Conservation (phyloP, 768 basidiomycete genomes). For the Pholiota molesta region DNA sequence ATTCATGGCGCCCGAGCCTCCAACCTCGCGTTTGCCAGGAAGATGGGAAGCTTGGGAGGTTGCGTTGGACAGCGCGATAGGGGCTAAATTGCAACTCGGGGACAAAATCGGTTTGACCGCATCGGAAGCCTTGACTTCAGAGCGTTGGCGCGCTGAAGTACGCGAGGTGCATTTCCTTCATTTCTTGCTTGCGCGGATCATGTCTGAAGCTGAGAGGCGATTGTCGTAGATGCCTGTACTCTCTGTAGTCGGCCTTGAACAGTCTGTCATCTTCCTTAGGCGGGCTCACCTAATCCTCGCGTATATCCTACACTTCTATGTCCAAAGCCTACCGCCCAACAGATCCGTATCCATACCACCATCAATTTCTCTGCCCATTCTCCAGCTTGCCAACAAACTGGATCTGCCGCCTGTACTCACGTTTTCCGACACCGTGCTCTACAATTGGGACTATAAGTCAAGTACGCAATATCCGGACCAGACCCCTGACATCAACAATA, state of each 20-base stretch:
- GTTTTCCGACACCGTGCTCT: conserved; percentile 92
- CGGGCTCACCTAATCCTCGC: conserved; percentile 79
- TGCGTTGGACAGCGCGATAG: conserved; percentile 52
- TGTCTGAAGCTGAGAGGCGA: neutral
- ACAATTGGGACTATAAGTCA: conserved; percentile 68
- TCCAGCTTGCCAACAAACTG: conserved; percentile 69
- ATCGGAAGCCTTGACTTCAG: conserved; percentile 46
- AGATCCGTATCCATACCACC: conserved; percentile 68
- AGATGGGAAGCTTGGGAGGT: conserved; percentile 78
- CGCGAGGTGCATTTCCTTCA: conserved; percentile 42
- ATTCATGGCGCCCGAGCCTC: conserved; percentile 85
- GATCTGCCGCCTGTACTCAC: conserved; percentile 89
- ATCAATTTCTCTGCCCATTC: conserved; percentile 75
- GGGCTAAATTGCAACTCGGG: conserved; percentile 57
- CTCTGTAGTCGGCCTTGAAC: conserved; percentile 42
- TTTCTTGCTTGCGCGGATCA: conserved; percentile 2
- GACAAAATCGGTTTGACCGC: conserved; percentile 47
- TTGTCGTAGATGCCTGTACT: conserved; percentile 57
- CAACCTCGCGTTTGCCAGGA: conserved; percentile 60
- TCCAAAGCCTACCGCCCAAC: conserved; percentile 62
- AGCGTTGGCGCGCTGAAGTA: conserved; percentile 56
- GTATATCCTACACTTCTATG: conserved; percentile 80
- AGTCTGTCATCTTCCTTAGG: conserved; percentile 63
- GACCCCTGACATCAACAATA: conserved; percentile 44
- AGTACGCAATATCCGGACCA: conserved; percentile 25